Conservation (phyloP, 768 basidiomycete species). For the Tephrocybe sp. region DNA sequence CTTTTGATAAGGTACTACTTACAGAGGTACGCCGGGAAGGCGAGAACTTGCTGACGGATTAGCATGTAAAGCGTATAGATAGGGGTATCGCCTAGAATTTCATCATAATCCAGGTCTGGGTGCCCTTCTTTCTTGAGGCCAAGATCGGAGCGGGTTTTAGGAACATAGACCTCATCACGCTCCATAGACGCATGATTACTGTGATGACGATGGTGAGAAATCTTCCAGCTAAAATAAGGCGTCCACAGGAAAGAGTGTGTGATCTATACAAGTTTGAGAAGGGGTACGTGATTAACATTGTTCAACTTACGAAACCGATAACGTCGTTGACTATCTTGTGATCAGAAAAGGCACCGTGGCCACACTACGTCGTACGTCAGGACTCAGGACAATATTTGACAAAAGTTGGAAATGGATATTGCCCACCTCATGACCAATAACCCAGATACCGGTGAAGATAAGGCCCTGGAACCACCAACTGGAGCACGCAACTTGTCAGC, state of each 20-base stretch:
- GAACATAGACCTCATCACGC: slow-evolving; percentile 57
- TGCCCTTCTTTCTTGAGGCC: slow-evolving; percentile 39
- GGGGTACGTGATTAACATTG: slow-evolving; percentile 10
- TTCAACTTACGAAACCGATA: slow-evolving; percentile 44
- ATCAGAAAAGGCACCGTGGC: slow-evolving; percentile 55
- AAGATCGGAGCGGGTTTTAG: slow-evolving; percentile 57
- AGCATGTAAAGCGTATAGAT: slow-evolving; percentile 56
- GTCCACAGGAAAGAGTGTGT: slow-evolving; percentile 48
- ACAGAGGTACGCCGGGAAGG: slow-evolving; percentile 62
- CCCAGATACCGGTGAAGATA: slow-evolving; percentile 56
- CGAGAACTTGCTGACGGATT: slow-evolving; percentile 54
- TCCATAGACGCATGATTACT: slow-evolving; percentile 51
- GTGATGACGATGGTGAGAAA: slow-evolving; percentile 52
- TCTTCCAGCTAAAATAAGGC: slow-evolving; percentile 53
- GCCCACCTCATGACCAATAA: slow-evolving; percentile 53
- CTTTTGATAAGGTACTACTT: slow-evolving; percentile 41
- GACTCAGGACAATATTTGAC: not conserved
- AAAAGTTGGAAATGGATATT: not conserved
- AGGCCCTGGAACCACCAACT: slow-evolving; percentile 65
- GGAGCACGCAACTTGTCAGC: not conserved
- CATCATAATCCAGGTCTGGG: slow-evolving; percentile 46
- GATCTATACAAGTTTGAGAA: slow-evolving; percentile 23
- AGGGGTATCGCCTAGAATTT: slow-evolving; percentile 56
- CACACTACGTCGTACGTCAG: slow-evolving; percentile 34
- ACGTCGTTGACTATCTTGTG: slow-evolving; percentile 45